Base-by-base conservation (phyloP, 306 rosid species). In the Pachyrhizus erosus region DNA sequence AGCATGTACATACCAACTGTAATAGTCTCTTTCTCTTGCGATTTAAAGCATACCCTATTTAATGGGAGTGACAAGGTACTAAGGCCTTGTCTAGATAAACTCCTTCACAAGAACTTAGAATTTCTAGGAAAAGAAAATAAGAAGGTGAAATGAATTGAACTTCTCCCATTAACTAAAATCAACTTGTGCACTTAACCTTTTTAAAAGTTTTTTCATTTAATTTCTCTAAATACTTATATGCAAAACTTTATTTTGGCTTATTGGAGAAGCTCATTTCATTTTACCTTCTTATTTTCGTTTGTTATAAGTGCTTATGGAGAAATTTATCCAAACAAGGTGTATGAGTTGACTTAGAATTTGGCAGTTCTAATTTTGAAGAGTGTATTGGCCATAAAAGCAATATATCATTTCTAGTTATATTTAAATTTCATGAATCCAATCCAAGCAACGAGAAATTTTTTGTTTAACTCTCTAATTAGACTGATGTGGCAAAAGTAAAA, bases 1-100 rank as follows among this genome's bases (percentile, higher is more conserved):
- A 60, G 73, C n/a, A 31, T 0, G 67, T 21, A 18, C 11, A 7
- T 66, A 33, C 18, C 29, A 43, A 68, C 52, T 37, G 17, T 12
- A 39, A 60, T 43, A 42, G 49, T 18, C 62, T 60, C 26, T 71
- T 80, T 14, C 61, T 24, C 27, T 75, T 52, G 15, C 9, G 9
- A 33, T 45, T 77, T 77, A 46, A 70, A 24, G 75, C 31, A 55
- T 61, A 77, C 21, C 18, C 60, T 17, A 48, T 76, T 58, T 4
- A 4, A 68, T 23, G 75, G 34, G 3, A 70, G 31, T 69, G 72
- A 13, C 13, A n/a, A 66, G 33, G 43, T 62, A 24, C 37, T 49
- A 13, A 15, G 57, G 18, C 3, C 7, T 51, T 51, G 57, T 5
- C n/a, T 51, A 23, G 57, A 51, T 51, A n/a, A n/a, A n/a, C 23